These are phyloP conservation scores for Huntiella omanensis DNA, from an alignment of 2,329 filamentous ascomycete species.

Conservation along the genomic window DNA sequence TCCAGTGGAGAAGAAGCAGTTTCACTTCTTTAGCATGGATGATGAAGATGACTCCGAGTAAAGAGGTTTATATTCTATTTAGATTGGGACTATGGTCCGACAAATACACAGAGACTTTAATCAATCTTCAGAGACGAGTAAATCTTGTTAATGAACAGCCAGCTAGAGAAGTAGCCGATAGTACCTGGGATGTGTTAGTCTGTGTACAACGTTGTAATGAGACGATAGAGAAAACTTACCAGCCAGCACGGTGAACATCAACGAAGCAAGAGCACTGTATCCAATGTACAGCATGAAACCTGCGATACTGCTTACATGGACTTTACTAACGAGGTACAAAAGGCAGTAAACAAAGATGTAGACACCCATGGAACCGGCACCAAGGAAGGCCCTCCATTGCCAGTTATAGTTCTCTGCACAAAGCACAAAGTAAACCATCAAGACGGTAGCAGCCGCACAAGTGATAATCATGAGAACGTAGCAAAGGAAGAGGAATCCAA, in stretches of 20 bases:
- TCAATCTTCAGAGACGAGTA: slow-evolving; percentile 98
- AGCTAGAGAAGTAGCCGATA: slow-evolving; percentile 89
- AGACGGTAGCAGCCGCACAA: slow-evolving; percentile 73
- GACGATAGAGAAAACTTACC: slow-evolving; percentile 38
- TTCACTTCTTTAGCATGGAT: slow-evolving; percentile 34
- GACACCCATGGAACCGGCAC: slow-evolving; percentile 70
- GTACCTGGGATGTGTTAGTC: slow-evolving; percentile 40
- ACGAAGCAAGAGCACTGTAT: slow-evolving; percentile 76
- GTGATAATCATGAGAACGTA: slow-evolving; percentile 96
- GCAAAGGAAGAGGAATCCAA: slow-evolving; percentile 94
- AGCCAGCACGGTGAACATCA: slow-evolving; percentile 82
- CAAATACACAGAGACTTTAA: slow-evolving; percentile 23
- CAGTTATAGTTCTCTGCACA: slow-evolving; percentile 97
- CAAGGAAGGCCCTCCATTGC: slow-evolving; percentile 93
- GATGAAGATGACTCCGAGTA: slow-evolving; percentile 26
- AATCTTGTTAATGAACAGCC: slow-evolving; percentile 84
- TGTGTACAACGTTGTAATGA: slow-evolving; percentile 3
- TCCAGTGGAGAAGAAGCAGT: slow-evolving; percentile 30
- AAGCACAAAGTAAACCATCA: slow-evolving; percentile 91
- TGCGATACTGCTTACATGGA: slow-evolving; percentile 68
- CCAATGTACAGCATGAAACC: slow-evolving; percentile 84
- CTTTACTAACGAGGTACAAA: slow-evolving; percentile 75
- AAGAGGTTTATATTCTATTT: not conserved
- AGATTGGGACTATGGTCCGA: too few species aligned
- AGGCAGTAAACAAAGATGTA: slow-evolving; percentile 89